Evolutionary conservation across 495 filamentous ascomycete species (phyloP).

Genomic region (Podospora didyma): DNA sequence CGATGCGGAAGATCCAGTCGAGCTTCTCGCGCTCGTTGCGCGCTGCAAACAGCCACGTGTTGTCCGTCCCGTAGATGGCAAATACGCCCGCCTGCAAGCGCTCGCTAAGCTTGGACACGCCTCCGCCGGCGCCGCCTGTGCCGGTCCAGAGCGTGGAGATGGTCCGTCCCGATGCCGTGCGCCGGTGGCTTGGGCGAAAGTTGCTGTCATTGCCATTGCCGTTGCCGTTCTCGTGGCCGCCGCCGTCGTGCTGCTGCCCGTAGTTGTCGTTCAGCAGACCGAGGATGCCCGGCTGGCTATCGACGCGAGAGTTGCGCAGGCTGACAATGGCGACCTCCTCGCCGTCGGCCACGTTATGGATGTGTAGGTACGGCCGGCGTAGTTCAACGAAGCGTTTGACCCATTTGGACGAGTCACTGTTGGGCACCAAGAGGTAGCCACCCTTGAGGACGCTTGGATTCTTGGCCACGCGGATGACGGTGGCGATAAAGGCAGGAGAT

Average conservation of each 20-base stretch:
- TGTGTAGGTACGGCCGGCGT: conserved; percentile 84
- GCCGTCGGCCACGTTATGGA: conserved; percentile 76
- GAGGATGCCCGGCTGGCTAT: conserved; percentile 82
- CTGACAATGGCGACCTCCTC: conserved; percentile 89
- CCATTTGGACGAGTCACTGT: conserved; percentile 73
- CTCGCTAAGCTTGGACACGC: conserved; percentile 42
- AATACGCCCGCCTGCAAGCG: conserved; percentile 69
- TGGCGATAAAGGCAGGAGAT: conserved; percentile 58
- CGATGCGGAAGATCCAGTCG: conserved; percentile 88
- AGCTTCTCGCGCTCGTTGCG: conserved; percentile 83
- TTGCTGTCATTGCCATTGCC: not conserved
- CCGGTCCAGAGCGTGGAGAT: conserved; percentile 15
- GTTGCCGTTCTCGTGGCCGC: not conserved
- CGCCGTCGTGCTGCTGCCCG: not conserved
- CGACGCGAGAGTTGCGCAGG: conserved; percentile 77
- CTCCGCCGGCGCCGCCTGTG: conserved; percentile 4
- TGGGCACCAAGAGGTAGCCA: conserved; percentile 78
- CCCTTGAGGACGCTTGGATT: conserved; percentile 72
- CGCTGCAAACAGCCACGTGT: conserved; percentile 91
- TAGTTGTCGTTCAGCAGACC: conserved; percentile 55
- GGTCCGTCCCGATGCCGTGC: conserved; percentile 11
- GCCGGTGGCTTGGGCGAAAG: not conserved
- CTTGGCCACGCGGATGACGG: conserved; percentile 67
- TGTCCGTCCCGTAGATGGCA: conserved; percentile 87
- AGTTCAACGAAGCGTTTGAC: conserved; percentile 89